A percentile compares a stretch with the other conserved stretches of the same genome.
Evolutionary conservation across 2,329 filamentous ascomycete genomes (phyloP).

Genomic region (Fusarium nisikadoi): DNA sequence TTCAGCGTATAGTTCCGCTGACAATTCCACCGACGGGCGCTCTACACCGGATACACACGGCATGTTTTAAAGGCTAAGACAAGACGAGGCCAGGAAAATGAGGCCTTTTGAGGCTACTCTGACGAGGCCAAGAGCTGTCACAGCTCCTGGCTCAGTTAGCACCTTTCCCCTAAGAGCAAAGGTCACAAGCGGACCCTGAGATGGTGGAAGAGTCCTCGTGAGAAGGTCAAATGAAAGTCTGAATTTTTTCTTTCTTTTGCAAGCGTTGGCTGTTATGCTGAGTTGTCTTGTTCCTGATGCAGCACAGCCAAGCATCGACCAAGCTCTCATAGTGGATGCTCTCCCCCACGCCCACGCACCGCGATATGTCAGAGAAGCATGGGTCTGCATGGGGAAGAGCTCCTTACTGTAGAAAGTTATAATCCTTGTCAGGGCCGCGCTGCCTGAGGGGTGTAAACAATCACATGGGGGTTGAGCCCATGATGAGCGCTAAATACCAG

Average conservation of each 20-base stretch:
- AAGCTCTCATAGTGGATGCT: conserved; percentile 11
- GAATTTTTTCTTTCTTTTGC: neutral
- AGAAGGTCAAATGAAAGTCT: conserved; percentile 2
- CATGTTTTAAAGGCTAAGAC: neutral
- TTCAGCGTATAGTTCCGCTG: neutral
- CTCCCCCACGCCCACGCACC: conserved; percentile 34
- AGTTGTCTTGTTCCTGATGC: neutral
- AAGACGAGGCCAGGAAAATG: conserved; percentile 22
- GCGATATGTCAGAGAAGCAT: conserved; percentile 34
- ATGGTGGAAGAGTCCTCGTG: conserved; percentile 22
- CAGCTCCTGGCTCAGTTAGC: neutral
- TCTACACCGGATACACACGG: conserved; percentile 4
- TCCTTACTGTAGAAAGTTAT: conserved; percentile 2
- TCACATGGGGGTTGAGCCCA: conserved; percentile 11
- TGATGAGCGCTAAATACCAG: conserved; percentile 17
- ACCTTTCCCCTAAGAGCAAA: conserved; percentile 1
- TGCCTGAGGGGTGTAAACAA: conserved; percentile 23
- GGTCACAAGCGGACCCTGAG: conserved; percentile 25
- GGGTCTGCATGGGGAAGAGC: conserved; percentile 31
- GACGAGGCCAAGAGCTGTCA: conserved; percentile 15
- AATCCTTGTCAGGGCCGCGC: conserved; percentile 19
- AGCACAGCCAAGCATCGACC: conserved; percentile 4
- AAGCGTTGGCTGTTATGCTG: neutral
- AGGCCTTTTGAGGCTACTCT: conserved; percentile 32
- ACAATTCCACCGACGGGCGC: neutral